Percentiles rank a stretch among this genome's conserved stretches.
Conservation (phyloP, 192 early-diverging fungal species). For the Phlyctochytrium bullatum region DNA sequence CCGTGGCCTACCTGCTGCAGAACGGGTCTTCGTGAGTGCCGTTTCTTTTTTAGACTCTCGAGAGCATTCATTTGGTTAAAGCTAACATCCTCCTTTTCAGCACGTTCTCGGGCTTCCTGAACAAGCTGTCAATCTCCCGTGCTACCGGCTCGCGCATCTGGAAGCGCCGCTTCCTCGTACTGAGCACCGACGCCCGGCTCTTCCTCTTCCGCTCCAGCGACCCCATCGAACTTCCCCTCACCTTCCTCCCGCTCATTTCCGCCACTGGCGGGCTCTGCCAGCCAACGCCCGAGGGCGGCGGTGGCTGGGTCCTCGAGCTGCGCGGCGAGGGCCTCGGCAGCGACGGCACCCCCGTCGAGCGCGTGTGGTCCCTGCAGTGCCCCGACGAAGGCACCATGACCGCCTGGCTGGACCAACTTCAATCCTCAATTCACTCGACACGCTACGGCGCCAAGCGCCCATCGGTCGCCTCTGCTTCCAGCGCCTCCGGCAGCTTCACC, state of each 20-base stretch:
- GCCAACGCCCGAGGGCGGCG: not conserved
- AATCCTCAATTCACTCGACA: not conserved
- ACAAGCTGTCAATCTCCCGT: conserved; percentile 9
- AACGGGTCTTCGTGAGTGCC: too few relatives aligned
- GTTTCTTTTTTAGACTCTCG: too few relatives aligned
- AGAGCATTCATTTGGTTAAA: too few relatives aligned
- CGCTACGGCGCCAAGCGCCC: not conserved
- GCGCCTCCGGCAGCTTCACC: not conserved
- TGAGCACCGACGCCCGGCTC: not conserved
- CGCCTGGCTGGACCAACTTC: not conserved
- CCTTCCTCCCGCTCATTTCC: conserved; percentile 7
- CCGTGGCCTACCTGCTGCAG: not conserved
- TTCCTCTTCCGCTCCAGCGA: conserved; percentile 10
- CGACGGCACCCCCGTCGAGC: conserved; percentile 4
- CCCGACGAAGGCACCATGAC: conserved; percentile 5
- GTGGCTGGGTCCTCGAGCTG: conserved; percentile 8
- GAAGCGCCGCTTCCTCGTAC: conserved; percentile 7
- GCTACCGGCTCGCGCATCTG: conserved; percentile 1
- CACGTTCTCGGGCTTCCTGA: conserved; percentile 5
- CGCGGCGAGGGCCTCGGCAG: not conserved
- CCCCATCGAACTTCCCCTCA: conserved; percentile 2
- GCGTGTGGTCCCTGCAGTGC: conserved; percentile 10
- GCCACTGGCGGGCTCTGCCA: not conserved
- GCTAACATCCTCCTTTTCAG: not conserved
- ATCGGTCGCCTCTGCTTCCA: not conserved